Conservation (phyloP, 768 basidiomycete genomes). For the Lentinula guzmanii region DNA sequence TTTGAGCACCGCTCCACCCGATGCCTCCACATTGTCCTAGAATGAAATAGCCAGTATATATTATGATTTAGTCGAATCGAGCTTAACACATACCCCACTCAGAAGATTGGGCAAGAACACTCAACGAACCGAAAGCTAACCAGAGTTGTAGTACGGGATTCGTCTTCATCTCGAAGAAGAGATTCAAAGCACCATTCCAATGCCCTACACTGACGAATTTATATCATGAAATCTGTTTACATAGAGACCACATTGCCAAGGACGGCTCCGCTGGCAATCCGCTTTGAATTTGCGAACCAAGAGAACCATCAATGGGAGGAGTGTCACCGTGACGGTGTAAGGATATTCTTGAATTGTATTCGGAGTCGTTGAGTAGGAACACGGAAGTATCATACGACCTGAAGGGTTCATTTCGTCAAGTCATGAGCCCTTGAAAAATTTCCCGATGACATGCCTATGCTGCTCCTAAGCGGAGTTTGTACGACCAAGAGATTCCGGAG, state of each 20-base stretch:
- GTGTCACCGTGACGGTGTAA: not conserved
- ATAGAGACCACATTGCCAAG: not conserved
- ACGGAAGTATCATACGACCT: not conserved
- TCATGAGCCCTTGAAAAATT: not conserved
- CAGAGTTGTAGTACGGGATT: not conserved
- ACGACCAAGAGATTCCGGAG: not conserved
- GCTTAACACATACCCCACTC: not conserved
- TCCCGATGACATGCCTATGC: not conserved
- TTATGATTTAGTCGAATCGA: not conserved
- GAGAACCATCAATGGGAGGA: not conserved
- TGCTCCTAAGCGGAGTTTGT: not conserved
- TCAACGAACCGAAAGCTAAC: not conserved
- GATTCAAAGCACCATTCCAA: not conserved
- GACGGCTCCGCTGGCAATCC: not conserved
- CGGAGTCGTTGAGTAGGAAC: not conserved
- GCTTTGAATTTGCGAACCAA: not conserved
- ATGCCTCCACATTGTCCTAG: constrained; percentile 22
- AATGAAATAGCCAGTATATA: not conserved
- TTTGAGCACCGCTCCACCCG: constrained; percentile 24
- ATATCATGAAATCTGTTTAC: not conserved
- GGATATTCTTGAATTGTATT: not conserved
- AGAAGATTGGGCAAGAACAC: not conserved
- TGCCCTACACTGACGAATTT: not conserved
- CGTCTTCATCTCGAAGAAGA: not conserved
- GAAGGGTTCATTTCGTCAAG: not conserved